phyloP scores from a whole-genome alignment of 2,329 filamentous ascomycete species.

The Colletotrichum siamense region DNA sequence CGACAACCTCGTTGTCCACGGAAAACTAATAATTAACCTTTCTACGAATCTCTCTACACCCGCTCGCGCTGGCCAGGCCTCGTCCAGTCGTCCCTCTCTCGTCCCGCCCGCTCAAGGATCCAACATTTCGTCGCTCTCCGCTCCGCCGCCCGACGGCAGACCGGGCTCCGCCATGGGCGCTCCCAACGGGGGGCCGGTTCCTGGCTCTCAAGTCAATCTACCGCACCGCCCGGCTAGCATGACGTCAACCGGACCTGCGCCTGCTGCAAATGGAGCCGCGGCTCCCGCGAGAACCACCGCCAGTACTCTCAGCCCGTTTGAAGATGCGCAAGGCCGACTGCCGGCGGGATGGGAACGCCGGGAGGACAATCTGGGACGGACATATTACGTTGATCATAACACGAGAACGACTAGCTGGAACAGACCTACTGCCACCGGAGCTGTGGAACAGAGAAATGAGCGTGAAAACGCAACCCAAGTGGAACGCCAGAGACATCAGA shows the following conservation, averaged over 20 bases:
- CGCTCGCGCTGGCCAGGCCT: conserved; percentile 56
- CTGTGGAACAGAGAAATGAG: conserved; percentile 77
- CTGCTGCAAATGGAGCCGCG: conserved; percentile 37
- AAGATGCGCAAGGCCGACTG: conserved; percentile 91
- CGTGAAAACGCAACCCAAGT: conserved; percentile 91
- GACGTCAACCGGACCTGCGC: conserved; percentile 33
- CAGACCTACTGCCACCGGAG: conserved; percentile 80
- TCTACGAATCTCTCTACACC: conserved; percentile 86
- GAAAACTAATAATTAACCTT: conserved; percentile 95
- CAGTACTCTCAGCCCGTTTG: conserved; percentile 81
- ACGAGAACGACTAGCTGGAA: conserved; percentile 97
- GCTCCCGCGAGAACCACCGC: conserved; percentile 33
- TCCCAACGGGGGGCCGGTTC: conserved; percentile 46
- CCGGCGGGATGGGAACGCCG: conserved; percentile 95
- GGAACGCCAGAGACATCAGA: conserved; percentile 92
- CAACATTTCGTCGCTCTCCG: conserved; percentile 47
- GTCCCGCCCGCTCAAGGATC: conserved; percentile 46
- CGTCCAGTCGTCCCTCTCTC: conserved; percentile 52
- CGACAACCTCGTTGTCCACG: conserved; percentile 96
- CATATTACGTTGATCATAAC: conserved; percentile 98
- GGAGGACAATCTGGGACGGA: conserved; percentile 92
- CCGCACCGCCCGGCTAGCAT: conserved; percentile 55
- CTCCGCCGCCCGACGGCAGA: conserved; percentile 50
- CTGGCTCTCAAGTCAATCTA: conserved; percentile 45
- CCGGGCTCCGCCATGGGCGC: conserved; percentile 60